Evolutionary conservation across 2,329 filamentous ascomycete genomes (phyloP).

Genomic region (Raffaelea deltoideospora): DNA sequence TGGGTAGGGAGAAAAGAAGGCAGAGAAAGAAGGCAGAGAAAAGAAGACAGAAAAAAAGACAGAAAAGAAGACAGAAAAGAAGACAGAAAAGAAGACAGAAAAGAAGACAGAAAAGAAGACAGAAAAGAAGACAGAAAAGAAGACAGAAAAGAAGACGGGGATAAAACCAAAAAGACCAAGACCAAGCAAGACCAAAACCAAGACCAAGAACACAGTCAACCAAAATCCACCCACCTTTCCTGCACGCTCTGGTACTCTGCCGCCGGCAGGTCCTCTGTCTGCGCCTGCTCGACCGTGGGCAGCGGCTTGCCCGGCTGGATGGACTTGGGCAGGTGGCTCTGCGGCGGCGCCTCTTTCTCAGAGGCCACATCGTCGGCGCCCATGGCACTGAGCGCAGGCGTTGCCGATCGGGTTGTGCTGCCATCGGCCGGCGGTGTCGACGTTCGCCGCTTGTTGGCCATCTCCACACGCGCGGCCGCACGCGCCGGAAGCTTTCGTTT

Average conservation of each 20-base stretch:
- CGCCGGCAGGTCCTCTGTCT: constrained; percentile 44
- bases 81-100: no score
- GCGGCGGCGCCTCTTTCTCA: constrained; percentile 20
- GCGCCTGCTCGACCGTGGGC: constrained; percentile 53
- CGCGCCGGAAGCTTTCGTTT: constrained; percentile 51
- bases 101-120: no score
- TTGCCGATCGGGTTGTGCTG: constrained; percentile 26
- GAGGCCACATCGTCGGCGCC: constrained; percentile 13
- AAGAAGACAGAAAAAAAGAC: no score
- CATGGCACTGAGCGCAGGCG: constrained; percentile 23
- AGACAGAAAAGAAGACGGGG: no score
- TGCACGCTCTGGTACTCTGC: constrained; percentile 60
- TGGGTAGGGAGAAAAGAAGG: no score
- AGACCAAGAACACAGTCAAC: not conserved
- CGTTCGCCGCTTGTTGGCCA: constrained; percentile 43
- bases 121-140: no score
- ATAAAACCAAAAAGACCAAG: no score
- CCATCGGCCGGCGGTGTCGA: constrained; percentile 31
- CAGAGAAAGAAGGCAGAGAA: not conserved
- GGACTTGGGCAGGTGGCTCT: constrained; percentile 41
- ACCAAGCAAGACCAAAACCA: no score
- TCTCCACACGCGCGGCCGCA: constrained; percentile 44
- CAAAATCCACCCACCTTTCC: constrained; percentile 40
- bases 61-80: no score
- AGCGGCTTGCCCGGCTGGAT: constrained; percentile 52